Conservation (phyloP, 352 stramenopile genomes). For the Globisporangium mamillatum region DNA sequence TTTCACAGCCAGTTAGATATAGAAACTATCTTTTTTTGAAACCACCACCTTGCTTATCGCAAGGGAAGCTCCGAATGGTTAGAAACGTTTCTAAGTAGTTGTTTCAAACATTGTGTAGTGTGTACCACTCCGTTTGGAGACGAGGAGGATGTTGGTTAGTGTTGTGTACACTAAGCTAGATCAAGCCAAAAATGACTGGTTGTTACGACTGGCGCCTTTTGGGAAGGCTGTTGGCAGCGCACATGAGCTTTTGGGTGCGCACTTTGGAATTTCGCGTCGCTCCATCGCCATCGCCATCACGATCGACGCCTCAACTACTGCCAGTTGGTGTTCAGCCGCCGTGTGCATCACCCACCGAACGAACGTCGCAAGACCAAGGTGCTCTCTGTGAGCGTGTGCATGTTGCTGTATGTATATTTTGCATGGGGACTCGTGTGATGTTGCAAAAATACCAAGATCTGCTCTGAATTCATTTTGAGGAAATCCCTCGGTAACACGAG, state of each 20-base stretch:
- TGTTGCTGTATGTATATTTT: not conserved
- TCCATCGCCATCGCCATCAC: not conserved
- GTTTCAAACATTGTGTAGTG: not conserved
- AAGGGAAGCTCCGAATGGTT: slow-evolving; percentile 3
- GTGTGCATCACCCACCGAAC: too few relatives aligned
- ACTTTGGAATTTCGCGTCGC: not conserved
- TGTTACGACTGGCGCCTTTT: not conserved
- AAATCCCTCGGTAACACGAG: slow-evolving; percentile 82
- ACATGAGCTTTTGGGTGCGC: not conserved
- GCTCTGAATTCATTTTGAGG: slow-evolving; percentile 75
- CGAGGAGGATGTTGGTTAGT: not conserved
- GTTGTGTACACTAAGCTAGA: not conserved
- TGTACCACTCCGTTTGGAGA: not conserved
- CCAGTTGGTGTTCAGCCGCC: not conserved
- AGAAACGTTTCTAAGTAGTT: slow-evolving; percentile 8
- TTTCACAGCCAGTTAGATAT: slow-evolving; percentile 1
- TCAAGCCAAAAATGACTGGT: slow-evolving; percentile 2
- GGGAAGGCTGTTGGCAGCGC: not conserved
- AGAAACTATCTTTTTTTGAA: not conserved
- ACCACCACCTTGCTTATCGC: slow-evolving; percentile 5
- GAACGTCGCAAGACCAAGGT: not conserved
- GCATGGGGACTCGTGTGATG: slow-evolving; percentile 48
- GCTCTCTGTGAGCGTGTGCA: not conserved
- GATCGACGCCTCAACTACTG: not conserved
- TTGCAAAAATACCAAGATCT: slow-evolving; percentile 83